A percentile compares a stretch with the other conserved stretches of the same genome.
phyloP scores from a whole-genome alignment of 306 rosid genomes.

The Amphicarpaea edgeworthii region DNA sequence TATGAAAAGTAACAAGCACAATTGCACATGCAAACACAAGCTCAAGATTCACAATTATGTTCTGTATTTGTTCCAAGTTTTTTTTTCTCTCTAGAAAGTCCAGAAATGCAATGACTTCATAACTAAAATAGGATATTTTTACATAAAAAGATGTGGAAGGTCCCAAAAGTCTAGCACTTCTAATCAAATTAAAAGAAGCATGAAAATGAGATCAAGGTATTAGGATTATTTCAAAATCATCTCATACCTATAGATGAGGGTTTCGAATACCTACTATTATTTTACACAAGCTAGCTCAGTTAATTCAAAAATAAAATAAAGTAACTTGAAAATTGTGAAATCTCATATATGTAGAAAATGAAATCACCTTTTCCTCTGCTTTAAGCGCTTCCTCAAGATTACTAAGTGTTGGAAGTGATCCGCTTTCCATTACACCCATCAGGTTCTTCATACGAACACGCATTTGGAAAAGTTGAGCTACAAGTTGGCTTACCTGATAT shows the following conservation, averaged over 20 bases:
- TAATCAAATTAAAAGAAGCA: neutral
- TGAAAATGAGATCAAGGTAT: slow-evolving; percentile 1
- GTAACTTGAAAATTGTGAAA: neutral
- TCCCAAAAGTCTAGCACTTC: neutral
- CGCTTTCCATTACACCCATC: slow-evolving; percentile 94
- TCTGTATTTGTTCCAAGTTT: neutral
- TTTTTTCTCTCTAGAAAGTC: neutral
- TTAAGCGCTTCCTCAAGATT: slow-evolving; percentile 93
- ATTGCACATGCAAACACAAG: slow-evolving; percentile 13
- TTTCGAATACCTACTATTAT: neutral
- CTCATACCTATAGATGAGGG: slow-evolving; percentile 19
- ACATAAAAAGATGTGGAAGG: slow-evolving; percentile 13
- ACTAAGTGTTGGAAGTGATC: slow-evolving; percentile 81
- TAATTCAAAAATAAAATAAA: slow-evolving; percentile 1
- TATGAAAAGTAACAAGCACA: slow-evolving; percentile 20
- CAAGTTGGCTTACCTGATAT: slow-evolving; percentile 85
- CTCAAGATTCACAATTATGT: slow-evolving; percentile 25
- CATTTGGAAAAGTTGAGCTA: slow-evolving; percentile 96
- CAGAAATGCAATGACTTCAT: neutral
- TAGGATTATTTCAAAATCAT: slow-evolving; percentile 1
- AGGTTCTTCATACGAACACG: slow-evolving; percentile 93
- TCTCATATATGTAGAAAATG: slow-evolving; percentile 25
- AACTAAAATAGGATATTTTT: slow-evolving; percentile 20
- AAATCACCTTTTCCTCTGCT: slow-evolving; percentile 81
- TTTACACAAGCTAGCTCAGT: slow-evolving; percentile 9